These are phyloP conservation scores for Pestalotiopsis sp. DNA, from an alignment of 2,329 filamentous ascomycete species.

Conservation along the genomic window DNA sequence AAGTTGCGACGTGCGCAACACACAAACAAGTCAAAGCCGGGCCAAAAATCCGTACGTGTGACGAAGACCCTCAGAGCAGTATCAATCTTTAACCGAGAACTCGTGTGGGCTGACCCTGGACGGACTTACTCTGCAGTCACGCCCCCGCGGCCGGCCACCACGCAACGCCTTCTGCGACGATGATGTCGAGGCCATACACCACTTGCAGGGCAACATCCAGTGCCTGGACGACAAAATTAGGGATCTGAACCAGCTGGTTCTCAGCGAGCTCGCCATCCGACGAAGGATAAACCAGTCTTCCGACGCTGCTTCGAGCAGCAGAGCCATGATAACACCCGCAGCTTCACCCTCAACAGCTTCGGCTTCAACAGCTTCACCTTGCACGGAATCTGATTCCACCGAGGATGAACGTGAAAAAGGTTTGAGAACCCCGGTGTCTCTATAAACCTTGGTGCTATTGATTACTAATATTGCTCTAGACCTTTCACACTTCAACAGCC, in stretches of 20 bases:
- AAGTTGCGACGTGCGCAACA: neutral
- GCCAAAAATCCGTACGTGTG: neutral
- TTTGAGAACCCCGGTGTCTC: neutral
- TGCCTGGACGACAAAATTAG: neutral
- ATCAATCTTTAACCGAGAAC: neutral
- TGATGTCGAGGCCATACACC: neutral
- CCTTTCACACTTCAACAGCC: neutral
- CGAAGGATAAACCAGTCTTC: neutral
- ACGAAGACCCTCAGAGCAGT: neutral
- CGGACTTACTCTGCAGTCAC: neutral
- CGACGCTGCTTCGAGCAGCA: neutral
- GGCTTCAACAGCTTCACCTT: neutral
- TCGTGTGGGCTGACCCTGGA: neutral
- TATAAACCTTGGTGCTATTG: neutral
- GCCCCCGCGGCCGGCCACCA: neutral
- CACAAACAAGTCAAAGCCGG: neutral
- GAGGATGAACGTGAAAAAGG: neutral
- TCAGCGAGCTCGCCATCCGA: neutral
- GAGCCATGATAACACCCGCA: neutral
- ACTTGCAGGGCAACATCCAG: neutral
- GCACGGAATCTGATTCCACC: neutral
- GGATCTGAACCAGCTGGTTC: neutral
- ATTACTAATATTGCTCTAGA: neutral
- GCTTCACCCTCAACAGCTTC: neutral
- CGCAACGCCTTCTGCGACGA: neutral